A percentile compares a stretch with the other conserved stretches of the same genome.
These are phyloP conservation scores for Neurospora sp. DNA, from an alignment of 495 filamentous ascomycete species.

Conservation along the genomic window DNA sequence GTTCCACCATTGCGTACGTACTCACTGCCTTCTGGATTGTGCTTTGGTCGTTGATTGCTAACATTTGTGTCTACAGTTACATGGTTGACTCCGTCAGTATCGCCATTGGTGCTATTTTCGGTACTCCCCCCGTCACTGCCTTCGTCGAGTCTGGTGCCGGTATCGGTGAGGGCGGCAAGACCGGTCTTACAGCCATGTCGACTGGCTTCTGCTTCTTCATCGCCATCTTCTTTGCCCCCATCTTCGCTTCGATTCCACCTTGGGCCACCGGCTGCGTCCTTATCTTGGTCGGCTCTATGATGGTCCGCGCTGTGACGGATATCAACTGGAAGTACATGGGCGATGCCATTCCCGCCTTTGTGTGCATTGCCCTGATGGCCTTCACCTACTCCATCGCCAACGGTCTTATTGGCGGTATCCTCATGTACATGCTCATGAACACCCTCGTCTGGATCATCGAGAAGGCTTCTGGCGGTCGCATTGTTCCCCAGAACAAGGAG, in stretches of 20 bases:
- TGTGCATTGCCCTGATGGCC: slow-evolving; percentile 76
- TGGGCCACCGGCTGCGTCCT: slow-evolving; percentile 81
- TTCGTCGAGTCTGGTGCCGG: slow-evolving; percentile 78
- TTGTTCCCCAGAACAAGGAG: slow-evolving; percentile 61
- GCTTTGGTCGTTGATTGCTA: neutral
- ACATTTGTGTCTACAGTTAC: slow-evolving; percentile 29
- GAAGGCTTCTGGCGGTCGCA: slow-evolving; percentile 51
- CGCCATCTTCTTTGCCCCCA: slow-evolving; percentile 75
- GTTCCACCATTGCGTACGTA: slow-evolving; percentile 52
- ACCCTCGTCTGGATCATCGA: slow-evolving; percentile 52
- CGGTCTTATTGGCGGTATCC: slow-evolving; percentile 65
- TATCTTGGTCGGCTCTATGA: slow-evolving; percentile 70
- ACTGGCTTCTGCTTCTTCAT: slow-evolving; percentile 78
- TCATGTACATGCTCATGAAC: slow-evolving; percentile 63
- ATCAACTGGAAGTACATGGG: slow-evolving; percentile 80
- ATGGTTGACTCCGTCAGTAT: slow-evolving; percentile 68
- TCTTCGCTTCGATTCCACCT: slow-evolving; percentile 73
- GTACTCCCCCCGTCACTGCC: slow-evolving; percentile 66
- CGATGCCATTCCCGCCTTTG: slow-evolving; percentile 69
- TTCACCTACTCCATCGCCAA: slow-evolving; percentile 76
- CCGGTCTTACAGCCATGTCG: slow-evolving; percentile 67
- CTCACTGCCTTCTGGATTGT: too few species aligned
- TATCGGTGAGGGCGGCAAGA: slow-evolving; percentile 74
- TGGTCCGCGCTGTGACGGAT: slow-evolving; percentile 61
- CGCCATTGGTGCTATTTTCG: slow-evolving; percentile 66